A percentile compares a stretch with the other conserved stretches of the same genome.
Evolutionary conservation across 2,329 filamentous ascomycete genomes (phyloP).

Genomic region (Arthrobotrys megalospora): DNA sequence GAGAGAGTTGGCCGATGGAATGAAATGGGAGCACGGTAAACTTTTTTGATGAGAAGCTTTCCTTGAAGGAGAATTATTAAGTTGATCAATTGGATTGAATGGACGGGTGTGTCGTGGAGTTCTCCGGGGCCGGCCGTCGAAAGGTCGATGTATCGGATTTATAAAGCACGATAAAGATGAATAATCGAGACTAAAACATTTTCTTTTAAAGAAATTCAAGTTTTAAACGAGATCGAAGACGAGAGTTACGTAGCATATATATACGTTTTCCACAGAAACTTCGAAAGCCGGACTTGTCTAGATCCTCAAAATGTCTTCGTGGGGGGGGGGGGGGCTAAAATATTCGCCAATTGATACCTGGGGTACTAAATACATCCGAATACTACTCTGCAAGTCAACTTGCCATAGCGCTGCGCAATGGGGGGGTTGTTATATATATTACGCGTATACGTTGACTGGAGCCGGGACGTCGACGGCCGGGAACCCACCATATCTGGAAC

Average conservation of each 20-base stretch:
- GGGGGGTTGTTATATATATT: too few species aligned
- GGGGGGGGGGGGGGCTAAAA: too few species aligned
- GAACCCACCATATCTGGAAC: neutral
- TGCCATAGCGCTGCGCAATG: neutral
- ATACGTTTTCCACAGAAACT: too few species aligned
- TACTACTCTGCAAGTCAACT: neutral
- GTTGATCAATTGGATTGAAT: constrained; percentile 4
- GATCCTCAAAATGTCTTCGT: too few species aligned
- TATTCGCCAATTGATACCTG: too few species aligned
- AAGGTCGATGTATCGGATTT: neutral
- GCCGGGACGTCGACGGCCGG: constrained; percentile 2
- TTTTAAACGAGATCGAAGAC: neutral
- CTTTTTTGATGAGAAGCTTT: neutral
- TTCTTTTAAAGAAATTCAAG: neutral
- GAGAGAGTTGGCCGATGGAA: too few species aligned
- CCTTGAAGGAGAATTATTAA: neutral
- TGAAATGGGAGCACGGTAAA: too few species aligned
- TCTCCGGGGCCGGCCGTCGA: neutral
- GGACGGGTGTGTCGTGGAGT: constrained; percentile 2
- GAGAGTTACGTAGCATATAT: too few species aligned
- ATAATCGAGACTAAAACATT: neutral
- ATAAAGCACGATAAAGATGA: constrained; percentile 8
- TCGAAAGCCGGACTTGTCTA: too few species aligned
- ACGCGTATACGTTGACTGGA: neutral
- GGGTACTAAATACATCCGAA: neutral